phyloP scores from a whole-genome alignment of 2,329 filamentous ascomycete species.

The Diaporthe sp. region DNA sequence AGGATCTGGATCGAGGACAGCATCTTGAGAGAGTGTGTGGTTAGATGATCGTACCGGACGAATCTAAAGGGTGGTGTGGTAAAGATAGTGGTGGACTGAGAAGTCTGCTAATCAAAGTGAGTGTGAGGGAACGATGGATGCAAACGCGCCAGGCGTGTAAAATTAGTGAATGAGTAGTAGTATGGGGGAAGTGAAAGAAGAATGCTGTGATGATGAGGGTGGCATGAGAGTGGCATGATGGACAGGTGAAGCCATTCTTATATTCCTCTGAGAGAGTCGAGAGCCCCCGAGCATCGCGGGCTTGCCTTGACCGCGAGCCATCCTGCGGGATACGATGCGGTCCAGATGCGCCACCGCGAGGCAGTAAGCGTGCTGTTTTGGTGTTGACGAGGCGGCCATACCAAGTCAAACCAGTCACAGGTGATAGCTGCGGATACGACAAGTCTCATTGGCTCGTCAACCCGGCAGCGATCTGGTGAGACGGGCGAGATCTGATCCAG shows the following conservation, averaged over 20 bases:
- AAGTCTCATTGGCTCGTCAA: background rate
- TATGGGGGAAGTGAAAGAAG: background rate
- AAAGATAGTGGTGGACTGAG: slow-evolving; percentile 27
- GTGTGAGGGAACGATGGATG: slow-evolving; percentile 15
- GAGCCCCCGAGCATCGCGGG: background rate
- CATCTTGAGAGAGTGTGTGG: slow-evolving; percentile 30
- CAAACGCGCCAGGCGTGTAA: slow-evolving; percentile 29
- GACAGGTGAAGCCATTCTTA: slow-evolving; percentile 18
- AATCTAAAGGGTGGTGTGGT: slow-evolving; percentile 13
- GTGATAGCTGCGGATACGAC: background rate
- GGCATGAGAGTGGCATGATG: slow-evolving; percentile 21
- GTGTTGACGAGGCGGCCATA: slow-evolving; percentile 16
- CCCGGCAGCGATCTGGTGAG: slow-evolving; percentile 4
- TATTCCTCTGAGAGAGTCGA: background rate
- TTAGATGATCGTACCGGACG: slow-evolving; percentile 29
- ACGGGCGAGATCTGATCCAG: background rate
- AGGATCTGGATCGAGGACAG: slow-evolving; percentile 32
- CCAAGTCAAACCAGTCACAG: slow-evolving; percentile 25
- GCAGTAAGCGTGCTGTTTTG: slow-evolving; percentile 4
- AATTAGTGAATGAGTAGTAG: slow-evolving; percentile 23
- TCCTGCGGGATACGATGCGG: slow-evolving; percentile 17
- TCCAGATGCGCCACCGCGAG: slow-evolving; percentile 4
- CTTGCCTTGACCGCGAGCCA: background rate
- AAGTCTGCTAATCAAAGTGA: slow-evolving; percentile 24
- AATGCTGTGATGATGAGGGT: slow-evolving; percentile 31